A percentile compares a stretch with the other conserved stretches of the same genome.
Evolutionary conservation across 78 protist genomes (phyloP).

Genomic region (Speleostelium caveatum): DNA sequence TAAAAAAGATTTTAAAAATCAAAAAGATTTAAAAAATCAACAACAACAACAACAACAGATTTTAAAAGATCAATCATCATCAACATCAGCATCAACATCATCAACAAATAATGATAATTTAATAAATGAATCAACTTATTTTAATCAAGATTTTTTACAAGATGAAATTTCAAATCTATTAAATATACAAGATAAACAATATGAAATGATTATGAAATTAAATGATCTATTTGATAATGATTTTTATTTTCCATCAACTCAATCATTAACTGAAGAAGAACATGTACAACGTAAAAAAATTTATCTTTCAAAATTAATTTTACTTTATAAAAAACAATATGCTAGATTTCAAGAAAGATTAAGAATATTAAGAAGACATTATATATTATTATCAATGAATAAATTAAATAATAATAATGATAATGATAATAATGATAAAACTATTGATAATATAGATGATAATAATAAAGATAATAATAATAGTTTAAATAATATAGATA

Average conservation of each 20-base stretch:
- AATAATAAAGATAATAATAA: neutral
- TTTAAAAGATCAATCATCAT: neutral
- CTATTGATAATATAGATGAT: neutral
- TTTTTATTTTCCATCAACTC: constrained; percentile 25
- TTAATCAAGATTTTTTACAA: constrained; percentile 18
- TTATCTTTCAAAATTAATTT: constrained; percentile 37
- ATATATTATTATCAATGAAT: constrained; percentile 14
- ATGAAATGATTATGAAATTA: neutral
- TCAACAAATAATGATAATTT: neutral
- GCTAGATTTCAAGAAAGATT: constrained; percentile 51
- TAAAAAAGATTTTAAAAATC: neutral
- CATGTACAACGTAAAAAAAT: constrained; percentile 43
- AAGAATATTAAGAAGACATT: constrained; percentile 66
- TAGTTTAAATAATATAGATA: neutral
- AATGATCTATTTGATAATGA: constrained; percentile 44
- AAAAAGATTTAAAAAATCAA: neutral
- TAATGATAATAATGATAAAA: neutral
- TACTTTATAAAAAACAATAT: constrained; percentile 59
- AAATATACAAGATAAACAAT: constrained; percentile 4
- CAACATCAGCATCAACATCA: neutral
- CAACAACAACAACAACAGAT: neutral
- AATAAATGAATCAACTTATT: constrained; percentile 20
- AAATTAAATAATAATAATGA: neutral
- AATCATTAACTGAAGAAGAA: constrained; percentile 35
- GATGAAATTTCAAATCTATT: constrained; percentile 16